These are phyloP conservation scores for Exophiala dermatitidis DNA, from an alignment of 2,329 filamentous ascomycete species.

Conservation along the genomic window DNA sequence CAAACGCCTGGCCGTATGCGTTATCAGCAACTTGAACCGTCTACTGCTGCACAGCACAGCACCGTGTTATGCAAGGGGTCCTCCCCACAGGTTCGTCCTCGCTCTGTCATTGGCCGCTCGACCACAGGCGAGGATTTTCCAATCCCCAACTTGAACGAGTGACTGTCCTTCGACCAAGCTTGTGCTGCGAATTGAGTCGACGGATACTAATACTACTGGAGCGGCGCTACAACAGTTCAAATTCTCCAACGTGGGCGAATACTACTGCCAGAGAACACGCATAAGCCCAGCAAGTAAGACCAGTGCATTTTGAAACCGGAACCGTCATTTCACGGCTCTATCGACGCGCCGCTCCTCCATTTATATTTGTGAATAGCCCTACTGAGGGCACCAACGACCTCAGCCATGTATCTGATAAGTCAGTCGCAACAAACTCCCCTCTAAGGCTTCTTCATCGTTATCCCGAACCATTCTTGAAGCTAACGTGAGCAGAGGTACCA, in stretches of 20 bases:
- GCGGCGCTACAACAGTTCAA: no score
- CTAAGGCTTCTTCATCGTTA: no score
- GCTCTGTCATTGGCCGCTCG: not conserved
- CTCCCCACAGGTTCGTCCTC: not conserved
- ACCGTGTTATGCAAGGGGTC: no score
- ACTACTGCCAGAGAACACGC: no score
- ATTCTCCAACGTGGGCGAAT: no score
- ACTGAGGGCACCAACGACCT: not conserved
- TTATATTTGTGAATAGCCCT: not conserved
- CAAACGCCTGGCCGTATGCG: no score
- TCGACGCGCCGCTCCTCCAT: no score
- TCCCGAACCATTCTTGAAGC: not conserved
- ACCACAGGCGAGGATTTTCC: constrained; percentile 1
- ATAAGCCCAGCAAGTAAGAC: no score
- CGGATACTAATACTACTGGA: no score
- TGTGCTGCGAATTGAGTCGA: not conserved
- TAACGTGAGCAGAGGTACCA: constrained; percentile 41
- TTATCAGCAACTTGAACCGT: no score
- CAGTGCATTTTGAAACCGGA: no score
- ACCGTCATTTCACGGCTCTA: no score
- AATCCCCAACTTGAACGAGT: not conserved
- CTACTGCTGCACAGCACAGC: not conserved
- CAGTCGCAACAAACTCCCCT: not conserved
- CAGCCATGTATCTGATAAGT: constrained; percentile 24
- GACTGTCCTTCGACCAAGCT: not conserved